Evolutionary conservation across 345 rosid genomes (phyloP).

Genomic region (Salix udensis): DNA sequence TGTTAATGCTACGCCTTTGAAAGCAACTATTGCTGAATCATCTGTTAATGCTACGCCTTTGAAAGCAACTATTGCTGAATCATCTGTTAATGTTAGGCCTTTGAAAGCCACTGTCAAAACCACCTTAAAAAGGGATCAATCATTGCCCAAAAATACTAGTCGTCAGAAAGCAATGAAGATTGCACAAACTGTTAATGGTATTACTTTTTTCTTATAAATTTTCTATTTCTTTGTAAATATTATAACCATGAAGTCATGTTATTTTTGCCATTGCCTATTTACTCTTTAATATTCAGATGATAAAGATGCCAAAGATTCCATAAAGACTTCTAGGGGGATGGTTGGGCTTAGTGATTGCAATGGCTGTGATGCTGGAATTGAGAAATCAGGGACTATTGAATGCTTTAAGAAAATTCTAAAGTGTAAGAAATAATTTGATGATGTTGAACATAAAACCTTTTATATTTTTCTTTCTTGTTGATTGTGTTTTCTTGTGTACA

Average conservation of each 20-base stretch:
- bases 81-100: conserved; percentile 27
- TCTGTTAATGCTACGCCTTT: conserved; percentile 26
- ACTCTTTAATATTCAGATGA: conserved; percentile 26
- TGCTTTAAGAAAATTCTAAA: conserved; percentile 32
- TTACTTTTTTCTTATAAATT: conserved; percentile 13
- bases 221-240: neutral
- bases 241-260: conserved; percentile 7
- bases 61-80: conserved; percentile 24
- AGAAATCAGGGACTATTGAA: conserved; percentile 26
- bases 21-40: conserved; percentile 15
- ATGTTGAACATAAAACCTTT: neutral
- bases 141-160: conserved; percentile 32
- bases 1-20: conserved; percentile 11
- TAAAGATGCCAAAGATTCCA: conserved; percentile 25
- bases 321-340: conserved; percentile 33
- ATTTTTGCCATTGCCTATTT: neutral
- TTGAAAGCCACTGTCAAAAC: conserved; percentile 27
- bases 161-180: conserved; percentile 31
- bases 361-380: conserved; percentile 28
- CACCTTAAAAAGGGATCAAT: conserved; percentile 19
- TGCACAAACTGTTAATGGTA: conserved; percentile 35
- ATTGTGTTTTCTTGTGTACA: neutral
- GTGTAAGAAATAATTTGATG: conserved; percentile 22
- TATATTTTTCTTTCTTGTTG: neutral
- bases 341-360: conserved; percentile 21